Base-by-base conservation (phyloP, 2,329 filamentous ascomycete species). In the Ceratocystis eucalypticola region DNA sequence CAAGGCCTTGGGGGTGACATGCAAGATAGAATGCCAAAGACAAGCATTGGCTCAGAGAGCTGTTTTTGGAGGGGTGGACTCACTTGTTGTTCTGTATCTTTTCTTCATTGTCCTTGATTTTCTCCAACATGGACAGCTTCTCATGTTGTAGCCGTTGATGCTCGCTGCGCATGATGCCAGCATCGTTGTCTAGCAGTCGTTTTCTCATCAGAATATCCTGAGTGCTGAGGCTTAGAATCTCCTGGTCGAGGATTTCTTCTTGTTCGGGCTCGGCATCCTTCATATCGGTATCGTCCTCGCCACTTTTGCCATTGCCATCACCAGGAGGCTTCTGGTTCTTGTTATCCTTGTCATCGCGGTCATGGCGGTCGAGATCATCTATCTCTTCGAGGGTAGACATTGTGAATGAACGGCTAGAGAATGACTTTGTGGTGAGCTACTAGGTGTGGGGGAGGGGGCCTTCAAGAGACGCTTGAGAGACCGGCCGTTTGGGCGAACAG, bases 81-180 rank as follows among this genome's bases (percentile, higher is more conserved):
- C 80, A 96, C 92, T 91, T 85, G 81, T 99, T 99, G 79, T 99
- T 97, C 71, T 95, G 92, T 73, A 99, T 99, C 84, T 99, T 99
- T 72, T 99, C 95, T 73, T 90, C 80, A 74, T 99, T 99, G 75
- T 99, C 94, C 82, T 96, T 97, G 77, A 99, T 97, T 82, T 96
- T 97, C 77, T 97, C 93, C 67, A 87, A 86, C 94, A 99, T 99
- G 62, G 90, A 87, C 62, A 88, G 86, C 80, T 96, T 96, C 79
- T 99, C 94, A 73, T 99, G 94, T 72, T 88, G 88, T 78, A 99
- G 82, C 72, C 94, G 88, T 75, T 96, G 92, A 72, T 86, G 91
- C 77, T 99, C 94, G 81, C 91, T 96, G 82, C 89, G 93, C 91
- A 99, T 97, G 78, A 99, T 97, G 73, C 94, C 85, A 73, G 94